A percentile compares a stretch with the other conserved stretches of the same genome.
phyloP scores from a whole-genome alignment of 352 stramenopile species.

The Globisporangium abappressorium region DNA sequence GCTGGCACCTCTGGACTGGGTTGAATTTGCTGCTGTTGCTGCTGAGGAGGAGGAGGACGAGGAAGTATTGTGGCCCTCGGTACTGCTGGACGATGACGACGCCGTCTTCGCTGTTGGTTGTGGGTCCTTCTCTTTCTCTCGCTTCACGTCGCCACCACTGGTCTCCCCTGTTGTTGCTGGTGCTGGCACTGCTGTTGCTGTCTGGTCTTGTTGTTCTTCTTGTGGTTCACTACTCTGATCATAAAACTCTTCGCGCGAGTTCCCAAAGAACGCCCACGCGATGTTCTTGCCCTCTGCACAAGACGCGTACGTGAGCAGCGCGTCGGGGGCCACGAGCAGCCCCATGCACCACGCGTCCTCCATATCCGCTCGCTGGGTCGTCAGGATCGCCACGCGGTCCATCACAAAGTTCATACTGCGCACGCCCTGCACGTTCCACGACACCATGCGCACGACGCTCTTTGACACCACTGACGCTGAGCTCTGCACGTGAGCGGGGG shows the following conservation, averaged over 20 bases:
- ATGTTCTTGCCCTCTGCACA: constrained; percentile 18
- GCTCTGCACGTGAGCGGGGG: neutral
- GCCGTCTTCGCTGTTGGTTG: neutral
- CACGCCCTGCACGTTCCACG: constrained; percentile 6
- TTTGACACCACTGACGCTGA: neutral
- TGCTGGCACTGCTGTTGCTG: neutral
- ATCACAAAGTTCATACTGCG: neutral
- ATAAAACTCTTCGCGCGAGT: constrained; percentile 8
- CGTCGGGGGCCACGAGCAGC: constrained; percentile 28
- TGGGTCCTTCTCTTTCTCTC: neutral
- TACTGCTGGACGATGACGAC: neutral
- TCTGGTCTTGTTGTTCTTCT: neutral
- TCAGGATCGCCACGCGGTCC: constrained; percentile 27
- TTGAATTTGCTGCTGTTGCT: neutral
- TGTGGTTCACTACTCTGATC: neutral
- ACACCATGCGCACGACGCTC: constrained; percentile 5
- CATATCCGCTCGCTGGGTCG: constrained; percentile 3
- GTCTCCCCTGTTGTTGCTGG: neutral
- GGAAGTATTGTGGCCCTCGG: neutral
- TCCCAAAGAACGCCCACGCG: constrained; percentile 30
- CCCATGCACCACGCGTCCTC: constrained; percentile 27
- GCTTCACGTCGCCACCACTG: neutral
- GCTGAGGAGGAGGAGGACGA: neutral
- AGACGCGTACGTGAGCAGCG: constrained; percentile 31
- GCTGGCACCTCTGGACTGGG: neutral